Evolutionary conservation across 1,284 basidiomycete genomes (phyloP), one percentile per base, ranked within the genome.

Genomic region (Microbotryum intermedium): DNA sequence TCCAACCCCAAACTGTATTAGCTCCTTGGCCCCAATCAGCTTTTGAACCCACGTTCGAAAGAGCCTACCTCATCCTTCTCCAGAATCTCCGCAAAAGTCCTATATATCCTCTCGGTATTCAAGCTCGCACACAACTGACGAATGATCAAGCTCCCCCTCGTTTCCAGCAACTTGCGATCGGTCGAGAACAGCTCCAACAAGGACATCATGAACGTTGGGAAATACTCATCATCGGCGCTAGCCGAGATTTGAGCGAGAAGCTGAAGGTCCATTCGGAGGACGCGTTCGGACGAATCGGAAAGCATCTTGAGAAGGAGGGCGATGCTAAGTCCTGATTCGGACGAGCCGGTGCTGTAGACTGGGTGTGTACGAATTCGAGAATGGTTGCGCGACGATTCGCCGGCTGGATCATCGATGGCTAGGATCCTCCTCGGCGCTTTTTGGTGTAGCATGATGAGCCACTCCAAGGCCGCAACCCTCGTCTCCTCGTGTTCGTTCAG

Each of bases 391-490:
- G 53, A 25, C 6, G 55, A 25, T 9, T 55, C 56, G n/a, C 42
- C 16, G 2, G 93, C 97, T 10, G 90, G 91, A 69, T 97, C 93
- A 72, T 97, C 91, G 83, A 95, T 88, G 0, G 90, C 88, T 55
- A 97, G 78, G 63, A 97, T 94, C 82, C 94, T 95, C 75, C 86
- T 88, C 0, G 95, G 95, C 21, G 90, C 90, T 73, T 97, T 97
- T 72, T 92, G 87, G 76, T 99, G 95, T 56, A 99, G 77, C 95
- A 99, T 99, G 54, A 97, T 85, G 34, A 99, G 78, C 95, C 95
- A 99, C 76, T 95, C 92, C 67, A 99, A 77, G 4, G 94, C 92
- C 26, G 91, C 90, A 7, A 98, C 89, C 47, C 94, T 80, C 1
- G 95, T 97, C 73, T 97, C 91, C 71, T 95, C 94, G 72, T 91